Evolutionary conservation across 768 basidiomycete genomes (phyloP).

Genomic region (Porphyrellus cyaneotinctus): DNA sequence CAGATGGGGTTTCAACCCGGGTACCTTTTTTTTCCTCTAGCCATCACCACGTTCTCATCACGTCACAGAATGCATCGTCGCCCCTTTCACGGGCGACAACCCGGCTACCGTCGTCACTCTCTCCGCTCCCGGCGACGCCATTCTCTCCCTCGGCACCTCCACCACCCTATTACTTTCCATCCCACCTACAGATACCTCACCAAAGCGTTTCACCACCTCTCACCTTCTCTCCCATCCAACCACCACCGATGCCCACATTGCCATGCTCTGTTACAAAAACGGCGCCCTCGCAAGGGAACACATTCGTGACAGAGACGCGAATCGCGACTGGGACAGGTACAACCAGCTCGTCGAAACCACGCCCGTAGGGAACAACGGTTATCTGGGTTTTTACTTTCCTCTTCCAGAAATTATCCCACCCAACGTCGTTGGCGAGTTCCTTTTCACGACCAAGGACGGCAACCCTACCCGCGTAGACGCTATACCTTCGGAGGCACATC

Average conservation of each 20-base stretch:
- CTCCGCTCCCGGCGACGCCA: slow-evolving; percentile 5
- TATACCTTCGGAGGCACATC: slow-evolving; percentile 4
- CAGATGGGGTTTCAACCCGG: slow-evolving; percentile 5
- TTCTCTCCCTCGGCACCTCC: slow-evolving; percentile 7
- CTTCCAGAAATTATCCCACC: slow-evolving; percentile 8
- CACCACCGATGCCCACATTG: slow-evolving; percentile 3
- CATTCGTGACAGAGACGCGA: slow-evolving; percentile 3
- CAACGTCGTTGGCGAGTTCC: slow-evolving; percentile 3
- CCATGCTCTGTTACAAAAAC: slow-evolving; percentile 12
- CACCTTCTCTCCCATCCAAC: slow-evolving; percentile 7
- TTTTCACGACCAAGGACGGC: neutral
- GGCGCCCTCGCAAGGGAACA: slow-evolving; percentile 8
- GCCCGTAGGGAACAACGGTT: neutral
- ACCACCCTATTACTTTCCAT: slow-evolving; percentile 8
- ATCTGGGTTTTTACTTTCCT: slow-evolving; percentile 7
- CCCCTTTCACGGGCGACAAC: slow-evolving; percentile 9
- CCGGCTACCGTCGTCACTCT: slow-evolving; percentile 6
- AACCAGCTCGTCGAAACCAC: slow-evolving; percentile 2
- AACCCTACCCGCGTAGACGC: neutral
- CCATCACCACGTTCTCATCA: neutral
- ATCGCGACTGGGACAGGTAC: neutral
- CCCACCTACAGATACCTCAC: slow-evolving; percentile 1
- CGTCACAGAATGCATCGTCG: neutral
- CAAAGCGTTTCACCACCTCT: slow-evolving; percentile 6
- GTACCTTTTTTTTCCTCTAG: neutral